A percentile compares a stretch with the other conserved stretches of the same genome.
Evolutionary conservation across 768 basidiomycete genomes (phyloP).

Genomic region (Boletus coccyginus): DNA sequence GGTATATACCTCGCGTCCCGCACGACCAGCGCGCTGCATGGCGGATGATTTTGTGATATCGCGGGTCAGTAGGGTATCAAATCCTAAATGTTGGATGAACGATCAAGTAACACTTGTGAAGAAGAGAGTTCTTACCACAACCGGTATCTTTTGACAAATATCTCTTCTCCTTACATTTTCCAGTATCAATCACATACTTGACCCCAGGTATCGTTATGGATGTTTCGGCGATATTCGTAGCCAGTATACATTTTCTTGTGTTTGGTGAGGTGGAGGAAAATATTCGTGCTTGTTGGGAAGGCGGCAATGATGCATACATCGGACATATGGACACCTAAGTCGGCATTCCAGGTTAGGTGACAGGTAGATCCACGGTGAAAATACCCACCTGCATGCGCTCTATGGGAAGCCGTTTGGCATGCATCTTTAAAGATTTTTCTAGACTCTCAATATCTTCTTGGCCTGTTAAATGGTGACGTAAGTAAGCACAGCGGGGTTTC

Average conservation of each 20-base stretch:
- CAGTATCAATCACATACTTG: slow-evolving; percentile 93
- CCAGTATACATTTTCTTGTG: slow-evolving; percentile 87
- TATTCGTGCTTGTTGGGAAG: slow-evolving; percentile 72
- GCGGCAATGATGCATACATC: slow-evolving; percentile 85
- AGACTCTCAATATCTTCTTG: slow-evolving; percentile 96
- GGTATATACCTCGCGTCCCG: slow-evolving; percentile 77
- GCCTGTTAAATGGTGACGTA: slow-evolving; percentile 41
- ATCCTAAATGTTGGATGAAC: slow-evolving; percentile 47
- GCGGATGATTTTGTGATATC: slow-evolving; percentile 90
- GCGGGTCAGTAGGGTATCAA: slow-evolving; percentile 81
- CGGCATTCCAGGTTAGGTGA: neutral
- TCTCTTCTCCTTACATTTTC: slow-evolving; percentile 93
- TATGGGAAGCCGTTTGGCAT: slow-evolving; percentile 66
- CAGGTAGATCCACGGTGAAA: neutral
- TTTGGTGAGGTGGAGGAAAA: slow-evolving; percentile 65
- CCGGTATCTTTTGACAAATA: slow-evolving; percentile 70
- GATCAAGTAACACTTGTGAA: neutral
- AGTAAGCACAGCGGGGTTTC: neutral
- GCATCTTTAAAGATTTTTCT: slow-evolving; percentile 66
- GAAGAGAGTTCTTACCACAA: slow-evolving; percentile 46
- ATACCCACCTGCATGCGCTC: slow-evolving; percentile 48
- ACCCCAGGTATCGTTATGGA: slow-evolving; percentile 97
- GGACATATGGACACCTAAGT: slow-evolving; percentile 68
- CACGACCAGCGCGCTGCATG: slow-evolving; percentile 92
- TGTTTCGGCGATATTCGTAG: slow-evolving; percentile 98